A percentile compares a stretch with the other conserved stretches of the same genome.
phyloP scores from a whole-genome alignment of 2,329 filamentous ascomycete genomes.

The Xylaria sp. region DNA sequence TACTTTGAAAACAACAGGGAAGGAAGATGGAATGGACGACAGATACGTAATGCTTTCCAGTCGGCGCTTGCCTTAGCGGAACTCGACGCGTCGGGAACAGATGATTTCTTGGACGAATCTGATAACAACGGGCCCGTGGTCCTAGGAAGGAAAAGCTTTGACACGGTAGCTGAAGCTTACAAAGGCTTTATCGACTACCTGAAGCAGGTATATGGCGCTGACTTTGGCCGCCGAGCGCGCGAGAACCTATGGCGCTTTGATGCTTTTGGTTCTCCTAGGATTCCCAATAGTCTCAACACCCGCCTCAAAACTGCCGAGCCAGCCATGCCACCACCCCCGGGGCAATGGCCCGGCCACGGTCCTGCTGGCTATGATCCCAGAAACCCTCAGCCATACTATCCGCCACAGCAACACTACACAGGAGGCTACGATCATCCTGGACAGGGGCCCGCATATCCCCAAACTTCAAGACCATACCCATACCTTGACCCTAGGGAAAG shows the following conservation, averaged over 20 bases:
- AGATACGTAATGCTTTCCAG: conserved; percentile 37
- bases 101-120: background rate
- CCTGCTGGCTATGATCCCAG: background rate
- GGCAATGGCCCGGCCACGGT: background rate
- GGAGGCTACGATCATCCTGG: background rate
- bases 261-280: conserved; percentile 5
- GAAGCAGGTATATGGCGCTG: conserved; percentile 12
- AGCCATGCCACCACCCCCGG: background rate
- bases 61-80: conserved; percentile 13
- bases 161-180: conserved; percentile 9
- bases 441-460: background rate
- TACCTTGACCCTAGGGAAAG: background rate
- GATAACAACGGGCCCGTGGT: background rate
- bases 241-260: conserved; percentile 18
- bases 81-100: conserved; percentile 8
- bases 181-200: conserved; percentile 11
- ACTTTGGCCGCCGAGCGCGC: conserved; percentile 20
- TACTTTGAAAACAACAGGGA: conserved; percentile 22
- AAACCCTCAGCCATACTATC: background rate
- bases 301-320: conserved; percentile 1
- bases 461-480: background rate
- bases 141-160: conserved; percentile 7
- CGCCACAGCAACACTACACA: background rate
- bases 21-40: conserved; percentile 35
- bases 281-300: conserved; percentile 10